Conservation (phyloP, 2,329 filamentous ascomycete species). For the Sporothrix brasiliensis region DNA sequence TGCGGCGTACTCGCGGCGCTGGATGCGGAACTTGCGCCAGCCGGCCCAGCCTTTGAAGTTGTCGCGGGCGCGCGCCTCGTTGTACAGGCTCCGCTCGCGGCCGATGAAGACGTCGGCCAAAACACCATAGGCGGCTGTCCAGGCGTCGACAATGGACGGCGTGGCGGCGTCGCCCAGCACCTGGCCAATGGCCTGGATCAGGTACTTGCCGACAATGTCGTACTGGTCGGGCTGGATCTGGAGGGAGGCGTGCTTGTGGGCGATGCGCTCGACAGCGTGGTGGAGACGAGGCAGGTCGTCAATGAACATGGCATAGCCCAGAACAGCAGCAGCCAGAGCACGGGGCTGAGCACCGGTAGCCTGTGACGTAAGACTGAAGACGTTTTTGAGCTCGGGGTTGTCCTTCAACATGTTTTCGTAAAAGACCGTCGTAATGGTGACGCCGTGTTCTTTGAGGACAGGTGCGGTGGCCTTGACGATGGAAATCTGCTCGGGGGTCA, state of each 20-base stretch:
- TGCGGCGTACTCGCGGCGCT: conserved; percentile 62
- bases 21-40: conserved; percentile 60
- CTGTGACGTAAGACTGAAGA: conserved; percentile 74
- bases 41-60: conserved; percentile 48
- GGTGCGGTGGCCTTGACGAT: conserved; percentile 79
- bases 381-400: conserved; percentile 66
- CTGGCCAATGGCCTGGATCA: conserved; percentile 67
- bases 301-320: conserved; percentile 73
- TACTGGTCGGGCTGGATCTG: conserved; percentile 71
- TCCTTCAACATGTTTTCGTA: conserved; percentile 69
- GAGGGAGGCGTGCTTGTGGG: conserved; percentile 75
- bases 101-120: conserved; percentile 72
- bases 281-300: conserved; percentile 66
- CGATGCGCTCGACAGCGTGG: conserved; percentile 66
- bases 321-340: conserved; percentile 70
- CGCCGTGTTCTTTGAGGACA: conserved; percentile 68
- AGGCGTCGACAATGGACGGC: conserved; percentile 67
- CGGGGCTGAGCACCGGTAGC: conserved; percentile 66
- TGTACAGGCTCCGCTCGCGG: conserved; percentile 64
- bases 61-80: conserved; percentile 42
- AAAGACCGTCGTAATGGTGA: conserved; percentile 70
- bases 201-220: conserved; percentile 66
- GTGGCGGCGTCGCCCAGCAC: conserved; percentile 71
- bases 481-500: conserved; percentile 66
- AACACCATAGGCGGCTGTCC: conserved; percentile 71